Evolutionary conservation across 2,329 filamentous ascomycete genomes (phyloP).

Genomic region (Hypoxylon sp.): DNA sequence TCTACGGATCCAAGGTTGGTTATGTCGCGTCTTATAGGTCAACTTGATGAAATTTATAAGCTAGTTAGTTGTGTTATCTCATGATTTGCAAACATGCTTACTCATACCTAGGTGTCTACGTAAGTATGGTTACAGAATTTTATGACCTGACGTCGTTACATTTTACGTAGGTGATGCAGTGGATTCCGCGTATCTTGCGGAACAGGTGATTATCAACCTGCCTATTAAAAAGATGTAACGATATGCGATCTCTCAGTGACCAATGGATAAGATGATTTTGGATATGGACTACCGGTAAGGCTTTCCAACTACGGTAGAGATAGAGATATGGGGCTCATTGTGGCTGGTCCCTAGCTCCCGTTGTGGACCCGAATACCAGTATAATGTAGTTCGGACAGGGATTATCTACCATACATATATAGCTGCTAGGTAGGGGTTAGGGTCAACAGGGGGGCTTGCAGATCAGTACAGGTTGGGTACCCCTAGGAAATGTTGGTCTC

Average conservation of each 20-base stretch:
- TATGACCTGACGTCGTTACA: constrained; percentile 2
- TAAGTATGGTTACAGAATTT: constrained; percentile 2
- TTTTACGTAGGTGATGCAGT: constrained; percentile 5
- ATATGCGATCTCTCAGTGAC: constrained; percentile 19
- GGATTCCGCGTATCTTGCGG: constrained; percentile 1
- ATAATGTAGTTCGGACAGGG: constrained; percentile 7
- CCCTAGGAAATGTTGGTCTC: background rate
- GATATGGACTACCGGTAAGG: constrained; percentile 16
- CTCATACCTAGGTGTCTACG: constrained; percentile 5
- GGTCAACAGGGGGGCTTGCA: background rate
- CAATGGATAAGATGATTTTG: constrained; percentile 8
- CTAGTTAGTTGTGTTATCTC: background rate
- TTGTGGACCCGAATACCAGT: constrained; percentile 5
- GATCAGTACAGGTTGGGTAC: background rate
- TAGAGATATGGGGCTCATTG: background rate
- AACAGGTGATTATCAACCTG: constrained; percentile 17
- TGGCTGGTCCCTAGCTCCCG: constrained; percentile 8
- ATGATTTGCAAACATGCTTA: background rate
- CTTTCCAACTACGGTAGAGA: background rate
- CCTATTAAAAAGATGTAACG: background rate
- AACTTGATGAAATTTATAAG: background rate
- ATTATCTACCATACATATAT: background rate
- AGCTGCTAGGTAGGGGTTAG: too few relatives aligned
- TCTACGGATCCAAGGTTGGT: background rate
- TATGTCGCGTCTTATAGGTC: background rate